Conservation (phyloP, 306 rosid genomes). For the Hippophae rhamnoides region DNA sequence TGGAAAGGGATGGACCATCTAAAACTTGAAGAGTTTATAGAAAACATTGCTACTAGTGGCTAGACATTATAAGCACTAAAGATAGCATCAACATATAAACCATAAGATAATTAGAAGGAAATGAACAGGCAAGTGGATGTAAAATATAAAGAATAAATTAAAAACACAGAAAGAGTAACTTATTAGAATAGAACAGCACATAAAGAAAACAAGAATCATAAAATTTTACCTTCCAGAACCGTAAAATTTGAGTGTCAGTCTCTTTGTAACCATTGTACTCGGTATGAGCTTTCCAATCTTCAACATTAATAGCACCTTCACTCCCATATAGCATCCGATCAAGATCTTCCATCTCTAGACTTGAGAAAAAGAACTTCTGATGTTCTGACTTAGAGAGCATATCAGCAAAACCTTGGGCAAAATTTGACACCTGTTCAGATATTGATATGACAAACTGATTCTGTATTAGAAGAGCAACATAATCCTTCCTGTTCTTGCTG, state of each 20-base stretch:
- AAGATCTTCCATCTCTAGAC: constrained; percentile 80
- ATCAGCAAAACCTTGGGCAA: constrained; percentile 71
- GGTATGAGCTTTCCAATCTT: constrained; percentile 89
- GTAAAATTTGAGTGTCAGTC: constrained; percentile 68
- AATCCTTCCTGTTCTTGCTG: constrained; percentile 60
- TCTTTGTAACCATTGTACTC: constrained; percentile 80
- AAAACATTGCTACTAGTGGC: no score
- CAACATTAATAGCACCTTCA: constrained; percentile 55
- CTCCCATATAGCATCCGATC: constrained; percentile 89
- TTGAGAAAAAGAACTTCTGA: constrained; percentile 44
- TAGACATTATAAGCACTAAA: no score
- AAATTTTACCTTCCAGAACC: constrained; percentile 93
- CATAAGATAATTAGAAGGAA: no score
- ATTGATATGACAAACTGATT: constrained; percentile 65
- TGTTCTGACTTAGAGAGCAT: constrained; percentile 43
- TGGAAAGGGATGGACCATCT: no score
- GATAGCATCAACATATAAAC: no score
- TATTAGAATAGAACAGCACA: no score
- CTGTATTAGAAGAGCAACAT: constrained; percentile 64
- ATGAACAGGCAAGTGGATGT: no score
- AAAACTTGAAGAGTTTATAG: no score
- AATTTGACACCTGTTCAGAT: constrained; percentile 65
- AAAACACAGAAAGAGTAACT: no score
- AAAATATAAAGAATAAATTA: no score
- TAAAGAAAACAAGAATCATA: constrained; percentile 9